Base-by-base conservation (phyloP, 805 yeast genomes). In the Cyberlindnera saturnus region DNA sequence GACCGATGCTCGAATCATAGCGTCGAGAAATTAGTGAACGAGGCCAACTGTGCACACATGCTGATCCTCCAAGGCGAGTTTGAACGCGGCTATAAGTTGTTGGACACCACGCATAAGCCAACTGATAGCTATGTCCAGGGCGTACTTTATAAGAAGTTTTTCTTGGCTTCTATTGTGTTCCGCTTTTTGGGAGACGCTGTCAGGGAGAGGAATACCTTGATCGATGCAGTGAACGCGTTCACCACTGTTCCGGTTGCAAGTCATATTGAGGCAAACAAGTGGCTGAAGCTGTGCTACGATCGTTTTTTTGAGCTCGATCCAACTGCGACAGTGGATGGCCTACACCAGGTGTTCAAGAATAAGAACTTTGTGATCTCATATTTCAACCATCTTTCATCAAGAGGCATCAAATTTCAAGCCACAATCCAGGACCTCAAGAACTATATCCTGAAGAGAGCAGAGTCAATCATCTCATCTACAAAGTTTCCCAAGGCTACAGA, bases 401-500 rank as follows among this genome's bases (percentile, higher is more conserved):
- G 29, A 1, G 28, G 34, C 18, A 9, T 18, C 7, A 32, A 17
- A 15, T 13, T 30, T 18, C 5, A 33, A 19, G 15, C 30, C 15
- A 23, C 14, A 6, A n/a, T 18, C 11, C 20, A 41, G 7, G 57
- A 47, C 1, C 32, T 50, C 3, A 37, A 43, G 9, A 9, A 36
- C 7, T 55, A 45, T 39, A 44, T 53, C 30, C 7, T 34, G 4
- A n/a, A 20, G 13, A 47, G 55, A 19, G 40, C 57, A 3, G 20
- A 36, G 6, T 4, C 26, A 0, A 42, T 63, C 2, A 35, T 69
- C 16, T 41, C 56, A 3, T 36, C 50, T 0, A 47, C 66, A 2
- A 53, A 56, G 8, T 77, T 76, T 47, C 82, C 82, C 0, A 61
- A 56, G 28, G 77, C 81, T 2, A 59, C 64, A 10, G 69, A 66